These are phyloP conservation scores for Kuraishia capsulata DNA, from an alignment of 805 yeast species.

Conservation along the genomic window DNA sequence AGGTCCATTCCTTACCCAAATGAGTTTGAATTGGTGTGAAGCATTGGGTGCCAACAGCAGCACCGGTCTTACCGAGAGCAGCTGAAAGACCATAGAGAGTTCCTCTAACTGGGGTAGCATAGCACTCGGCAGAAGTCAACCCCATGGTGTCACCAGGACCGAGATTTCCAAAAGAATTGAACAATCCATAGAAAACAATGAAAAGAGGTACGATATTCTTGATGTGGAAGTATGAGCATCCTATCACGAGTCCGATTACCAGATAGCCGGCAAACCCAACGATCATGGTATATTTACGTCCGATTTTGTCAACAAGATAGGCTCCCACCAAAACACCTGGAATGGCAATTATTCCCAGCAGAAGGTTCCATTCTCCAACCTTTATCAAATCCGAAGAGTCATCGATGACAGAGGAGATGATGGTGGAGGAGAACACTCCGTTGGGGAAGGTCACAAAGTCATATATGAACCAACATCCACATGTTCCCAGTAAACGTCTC, in stretches of 20 bases:
- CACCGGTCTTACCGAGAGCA: conserved; percentile 77
- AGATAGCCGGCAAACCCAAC: conserved; percentile 65
- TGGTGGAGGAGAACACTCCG: conserved; percentile 58
- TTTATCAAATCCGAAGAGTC: conserved; percentile 33
- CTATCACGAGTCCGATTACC: conserved; percentile 63
- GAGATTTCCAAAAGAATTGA: conserved; percentile 61
- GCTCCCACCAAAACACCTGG: conserved; percentile 76
- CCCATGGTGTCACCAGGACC: conserved; percentile 81
- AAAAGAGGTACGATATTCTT: conserved; percentile 52
- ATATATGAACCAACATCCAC: conserved; percentile 71
- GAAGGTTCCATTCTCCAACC: conserved; percentile 66
- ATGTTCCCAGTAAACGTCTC: conserved; percentile 59
- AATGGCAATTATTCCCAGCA: conserved; percentile 53
- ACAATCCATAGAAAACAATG: conserved; percentile 63
- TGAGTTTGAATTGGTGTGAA: conserved; percentile 60
- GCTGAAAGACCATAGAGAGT: conserved; percentile 70
- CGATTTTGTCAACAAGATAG: conserved; percentile 49
- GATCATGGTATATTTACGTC: conserved; percentile 66
- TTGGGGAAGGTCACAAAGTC: conserved; percentile 79
- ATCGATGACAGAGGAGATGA: conserved; percentile 44
- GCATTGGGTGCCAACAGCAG: conserved; percentile 70
- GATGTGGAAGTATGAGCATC: conserved; percentile 51
- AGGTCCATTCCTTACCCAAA: conserved; percentile 66
- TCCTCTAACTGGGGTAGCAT: conserved; percentile 72
- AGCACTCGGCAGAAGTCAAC: conserved; percentile 54